Evolutionary conservation across 78 protist species (phyloP), one percentile per base, ranked within the genome.

Genomic region (Planoprotostelium fungivorum): DNA sequence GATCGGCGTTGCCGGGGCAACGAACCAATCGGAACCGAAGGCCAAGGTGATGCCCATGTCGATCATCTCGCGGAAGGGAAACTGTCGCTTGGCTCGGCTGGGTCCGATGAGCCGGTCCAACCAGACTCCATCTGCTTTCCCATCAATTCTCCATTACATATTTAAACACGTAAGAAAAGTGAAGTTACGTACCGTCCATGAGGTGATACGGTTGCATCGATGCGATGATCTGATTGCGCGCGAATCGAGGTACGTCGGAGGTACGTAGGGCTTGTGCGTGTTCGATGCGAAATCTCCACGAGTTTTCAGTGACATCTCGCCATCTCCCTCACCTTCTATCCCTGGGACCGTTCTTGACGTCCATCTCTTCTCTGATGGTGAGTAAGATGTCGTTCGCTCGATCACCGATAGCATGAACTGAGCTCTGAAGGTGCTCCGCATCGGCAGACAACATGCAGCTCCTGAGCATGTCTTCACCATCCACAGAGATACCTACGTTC

Each of bases 21-120:
- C 86, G 10, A 84, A 84, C 86, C 86, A 84, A 28, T 84, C 86
- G 34, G 86, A 84, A 34, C 86, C 86, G 10, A 84, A 84, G 86
- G 36, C 29, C 1, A 84, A 10, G 5, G 25, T 1, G 38, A 84
- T 34, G 86, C 86, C 86, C 1, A 10, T 10, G 29, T 84, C 86
- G 86, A 84, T 29, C 86, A 84, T 34, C 38, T 84, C 86, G 23
- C 86, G 23, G 35, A 34, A 34, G 29, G 35, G 38, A 28, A 84
- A 84, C 10, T 84, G 86, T 5, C 86, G 86, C 29, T 29, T 34
- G 86, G 35, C 35, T 5, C 86, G 86, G 73, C 31, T 51, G 86
- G 31, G 31, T 5, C 86, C 86, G 29, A 84, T 84, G 23, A 29
- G 5, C 25, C 29, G 23, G 86, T 84, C 38, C 86, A 84, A 28